phyloP scores from a whole-genome alignment of 169 alveolate species.

The Plasmodium adleri region DNA sequence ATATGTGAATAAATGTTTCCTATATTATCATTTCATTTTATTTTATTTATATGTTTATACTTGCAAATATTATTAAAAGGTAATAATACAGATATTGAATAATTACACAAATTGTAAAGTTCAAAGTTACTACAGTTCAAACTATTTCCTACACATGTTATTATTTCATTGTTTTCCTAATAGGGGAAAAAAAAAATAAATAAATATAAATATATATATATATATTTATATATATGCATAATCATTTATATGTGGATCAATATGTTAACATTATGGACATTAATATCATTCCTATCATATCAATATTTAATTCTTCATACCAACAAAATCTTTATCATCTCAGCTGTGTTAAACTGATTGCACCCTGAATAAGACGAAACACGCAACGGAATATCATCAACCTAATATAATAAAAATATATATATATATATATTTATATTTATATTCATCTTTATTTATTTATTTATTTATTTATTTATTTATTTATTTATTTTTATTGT shows the following conservation, averaged over 20 bases:
- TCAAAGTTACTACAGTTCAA: slow-evolving; percentile 76
- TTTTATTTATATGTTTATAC: not conserved
- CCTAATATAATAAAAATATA: not conserved
- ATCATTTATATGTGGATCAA: not conserved
- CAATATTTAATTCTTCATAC: slow-evolving; percentile 9
- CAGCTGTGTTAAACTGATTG: slow-evolving; percentile 76
- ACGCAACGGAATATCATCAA: slow-evolving; percentile 76
- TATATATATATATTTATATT: too few relatives aligned
- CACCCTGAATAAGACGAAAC: slow-evolving; percentile 78
- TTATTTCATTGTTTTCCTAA: slow-evolving; percentile 79
- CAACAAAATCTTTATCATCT: slow-evolving; percentile 78
- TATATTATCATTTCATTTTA: too few relatives aligned
- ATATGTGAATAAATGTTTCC: too few relatives aligned
- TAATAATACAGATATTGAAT: slow-evolving; percentile 42
- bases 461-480: not conserved
- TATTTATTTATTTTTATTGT: not conserved
- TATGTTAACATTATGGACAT: slow-evolving; percentile 19
- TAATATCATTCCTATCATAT: slow-evolving; percentile 69
- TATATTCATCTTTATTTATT: slow-evolving; percentile 1
- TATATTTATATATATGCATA: not conserved
- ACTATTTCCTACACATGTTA: slow-evolving; percentile 81
- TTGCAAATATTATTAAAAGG: slow-evolving; percentile 44
- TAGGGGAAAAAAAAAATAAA: not conserved
- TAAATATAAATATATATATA: not conserved
- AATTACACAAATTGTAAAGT: slow-evolving; percentile 73